A percentile compares a stretch with the other conserved stretches of the same genome.
These are phyloP conservation scores for Russula abietina DNA, from an alignment of 768 basidiomycete genomes.

Conservation along the genomic window DNA sequence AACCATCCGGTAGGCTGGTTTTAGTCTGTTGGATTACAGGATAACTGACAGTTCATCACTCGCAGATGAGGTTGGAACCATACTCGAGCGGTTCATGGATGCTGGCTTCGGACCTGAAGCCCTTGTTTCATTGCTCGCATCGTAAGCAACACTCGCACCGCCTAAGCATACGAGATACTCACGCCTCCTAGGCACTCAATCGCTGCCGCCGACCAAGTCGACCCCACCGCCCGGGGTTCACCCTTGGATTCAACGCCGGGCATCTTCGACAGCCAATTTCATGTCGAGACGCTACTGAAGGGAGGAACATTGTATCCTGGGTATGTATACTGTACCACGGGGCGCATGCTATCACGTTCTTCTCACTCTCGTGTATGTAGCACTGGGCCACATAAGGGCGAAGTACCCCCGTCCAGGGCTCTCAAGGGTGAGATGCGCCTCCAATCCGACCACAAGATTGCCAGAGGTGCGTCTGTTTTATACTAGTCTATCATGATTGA, in stretches of 20 bases:
- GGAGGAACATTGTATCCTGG: conserved; percentile 30
- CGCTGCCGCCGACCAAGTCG: conserved; percentile 25
- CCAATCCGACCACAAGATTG: conserved; percentile 32
- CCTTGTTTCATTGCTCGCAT: conserved; percentile 34
- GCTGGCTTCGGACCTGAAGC: conserved; percentile 33
- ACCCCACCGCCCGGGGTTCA: conserved; percentile 31
- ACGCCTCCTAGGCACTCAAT: conserved; percentile 22
- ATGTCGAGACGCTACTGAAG: conserved; percentile 34
- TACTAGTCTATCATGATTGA: not conserved
- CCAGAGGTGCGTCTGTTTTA: conserved; percentile 22
- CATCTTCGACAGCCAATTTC: conserved; percentile 30
- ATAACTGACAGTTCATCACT: not conserved
- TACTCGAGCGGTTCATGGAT: conserved; percentile 33
- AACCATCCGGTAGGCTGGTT: conserved; percentile 27
- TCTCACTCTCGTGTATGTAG: conserved; percentile 8
- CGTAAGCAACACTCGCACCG: conserved; percentile 23
- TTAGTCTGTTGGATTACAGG: not conserved
- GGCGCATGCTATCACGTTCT: not conserved
- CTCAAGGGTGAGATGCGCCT: conserved; percentile 34
- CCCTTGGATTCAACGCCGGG: conserved; percentile 32
- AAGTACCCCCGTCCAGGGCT: conserved; percentile 27
- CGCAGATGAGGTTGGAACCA: conserved; percentile 24
- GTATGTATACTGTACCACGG: not conserved
- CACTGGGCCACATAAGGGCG: conserved; percentile 29
- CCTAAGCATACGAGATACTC: conserved; percentile 20